Evolutionary conservation across 768 basidiomycete genomes (phyloP).

Genomic region (Butyriboletus loyo): DNA sequence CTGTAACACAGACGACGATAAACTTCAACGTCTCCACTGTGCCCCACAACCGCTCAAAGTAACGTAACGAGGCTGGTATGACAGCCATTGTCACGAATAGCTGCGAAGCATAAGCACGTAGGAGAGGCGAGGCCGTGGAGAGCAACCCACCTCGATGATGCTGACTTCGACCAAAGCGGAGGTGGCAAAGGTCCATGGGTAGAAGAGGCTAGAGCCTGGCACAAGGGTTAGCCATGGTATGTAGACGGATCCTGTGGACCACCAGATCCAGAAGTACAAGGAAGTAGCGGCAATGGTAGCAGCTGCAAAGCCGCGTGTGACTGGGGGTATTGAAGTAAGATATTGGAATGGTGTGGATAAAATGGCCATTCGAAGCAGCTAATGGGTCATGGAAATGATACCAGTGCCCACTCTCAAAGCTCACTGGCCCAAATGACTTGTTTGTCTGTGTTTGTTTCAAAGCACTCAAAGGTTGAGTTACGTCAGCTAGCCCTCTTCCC

Average conservation of each 20-base stretch:
- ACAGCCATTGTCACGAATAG: slow-evolving; percentile 72
- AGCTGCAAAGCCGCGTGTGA: slow-evolving; percentile 70
- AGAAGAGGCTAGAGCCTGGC: slow-evolving; percentile 77
- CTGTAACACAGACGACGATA: slow-evolving; percentile 70
- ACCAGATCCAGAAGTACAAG: slow-evolving; percentile 63
- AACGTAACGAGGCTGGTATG: slow-evolving; percentile 80
- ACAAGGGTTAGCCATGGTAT: slow-evolving; percentile 73
- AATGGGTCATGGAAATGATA: slow-evolving; percentile 12
- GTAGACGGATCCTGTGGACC: slow-evolving; percentile 44
- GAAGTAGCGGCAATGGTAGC: slow-evolving; percentile 57
- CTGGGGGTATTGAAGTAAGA: slow-evolving; percentile 70
- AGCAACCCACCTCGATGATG: slow-evolving; percentile 69
- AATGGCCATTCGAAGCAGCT: slow-evolving; percentile 59
- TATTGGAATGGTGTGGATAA: slow-evolving; percentile 69
- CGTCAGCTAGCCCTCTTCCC: slow-evolving; percentile 26
- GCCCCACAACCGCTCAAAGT: slow-evolving; percentile 95
- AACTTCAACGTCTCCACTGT: slow-evolving; percentile 83
- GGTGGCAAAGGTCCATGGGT: slow-evolving; percentile 93
- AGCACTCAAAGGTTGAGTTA: slow-evolving; percentile 21
- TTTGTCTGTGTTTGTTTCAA: slow-evolving; percentile 26
- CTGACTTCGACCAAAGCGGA: slow-evolving; percentile 84
- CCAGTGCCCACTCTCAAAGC: background rate
- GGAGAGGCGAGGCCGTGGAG: background rate
- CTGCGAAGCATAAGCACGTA: slow-evolving; percentile 40
- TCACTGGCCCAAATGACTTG: slow-evolving; percentile 2